Evolutionary conservation across 2,329 filamentous ascomycete species (phyloP).

Genomic region (Colletotrichum godetiae): DNA sequence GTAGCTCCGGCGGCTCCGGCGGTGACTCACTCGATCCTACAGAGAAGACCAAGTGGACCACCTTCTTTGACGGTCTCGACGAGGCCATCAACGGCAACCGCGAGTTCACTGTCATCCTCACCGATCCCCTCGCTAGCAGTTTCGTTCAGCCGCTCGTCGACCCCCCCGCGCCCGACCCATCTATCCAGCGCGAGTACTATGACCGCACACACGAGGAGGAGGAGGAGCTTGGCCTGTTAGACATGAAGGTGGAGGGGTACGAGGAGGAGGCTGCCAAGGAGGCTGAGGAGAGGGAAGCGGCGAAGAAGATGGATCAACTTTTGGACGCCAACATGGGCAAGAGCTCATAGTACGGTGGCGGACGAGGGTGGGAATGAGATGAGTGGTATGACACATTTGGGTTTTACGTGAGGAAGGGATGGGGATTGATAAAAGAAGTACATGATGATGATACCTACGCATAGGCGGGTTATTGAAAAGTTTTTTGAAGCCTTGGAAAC

Average conservation of each 20-base stretch:
- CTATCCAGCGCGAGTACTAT: slow-evolving; percentile 86
- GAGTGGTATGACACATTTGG: neutral
- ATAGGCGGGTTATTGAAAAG: slow-evolving; percentile 17
- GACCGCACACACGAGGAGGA: slow-evolving; percentile 90
- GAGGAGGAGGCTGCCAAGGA: slow-evolving; percentile 62
- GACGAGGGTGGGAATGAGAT: neutral
- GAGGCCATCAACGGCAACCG: slow-evolving; percentile 82
- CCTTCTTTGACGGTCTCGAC: slow-evolving; percentile 83
- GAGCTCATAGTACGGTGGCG: neutral
- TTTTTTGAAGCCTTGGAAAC: neutral
- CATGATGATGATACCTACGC: slow-evolving; percentile 35
- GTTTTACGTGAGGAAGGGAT: neutral
- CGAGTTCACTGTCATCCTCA: slow-evolving; percentile 84
- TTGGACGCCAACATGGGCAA: slow-evolving; percentile 35
- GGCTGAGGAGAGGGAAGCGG: slow-evolving; percentile 28
- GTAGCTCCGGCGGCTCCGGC: slow-evolving; percentile 68
- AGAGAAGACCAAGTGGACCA: slow-evolving; percentile 79
- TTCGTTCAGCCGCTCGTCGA: slow-evolving; percentile 93
- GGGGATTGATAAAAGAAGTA: slow-evolving; percentile 12
- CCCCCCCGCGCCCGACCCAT: slow-evolving; percentile 75
- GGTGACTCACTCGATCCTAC: slow-evolving; percentile 80
- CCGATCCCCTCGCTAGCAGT: slow-evolving; percentile 90
- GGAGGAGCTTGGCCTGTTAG: slow-evolving; percentile 88
- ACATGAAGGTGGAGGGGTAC: slow-evolving; percentile 95
- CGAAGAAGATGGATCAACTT: slow-evolving; percentile 34